Base-by-base conservation (phyloP, 495 filamentous ascomycete species). In the Rostrohypoxylon terebratum region DNA sequence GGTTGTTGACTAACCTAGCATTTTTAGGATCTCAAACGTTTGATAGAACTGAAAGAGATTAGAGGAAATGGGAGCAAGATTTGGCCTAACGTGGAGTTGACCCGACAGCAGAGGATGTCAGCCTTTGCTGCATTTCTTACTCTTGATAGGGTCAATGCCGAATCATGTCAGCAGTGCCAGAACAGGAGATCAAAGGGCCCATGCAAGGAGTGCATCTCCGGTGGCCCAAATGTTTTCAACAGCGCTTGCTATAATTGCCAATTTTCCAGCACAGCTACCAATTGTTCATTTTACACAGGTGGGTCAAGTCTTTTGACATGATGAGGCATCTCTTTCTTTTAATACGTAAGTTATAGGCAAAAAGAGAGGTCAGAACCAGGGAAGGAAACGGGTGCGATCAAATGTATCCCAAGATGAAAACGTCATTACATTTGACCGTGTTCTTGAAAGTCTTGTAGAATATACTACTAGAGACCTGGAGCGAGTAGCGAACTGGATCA, bases 91-190 rank as follows among this genome's bases (percentile, higher is more conserved):
- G n/a, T 64, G 8, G 20, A 64, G 3, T 34, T 64, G 1, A 21
- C 38, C 25, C 61, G 61, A 9, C 50, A 64, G n/a, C 50, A 64
- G 20, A 54, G 53, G 53, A 58, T 66, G 53, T 58, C 63, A 7
- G 36, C 63, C 14, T 18, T 66, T 2, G 51, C 54, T 1, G 53
- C 63, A 3, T 55, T 31, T 57, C 7, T 66, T 13, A 58, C 36
- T 1, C 9, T 55, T 20, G 28, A 51, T 6, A 16, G 23, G 53
- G 31, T 16, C 18, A 63, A 63, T 53, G 25, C 47, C 8, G 33
- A 21, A 0, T 14, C 60, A 7, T 63, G 47, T 21, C 14, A 53
- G 14, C 47, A 63, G 25, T 63, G 47, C 20, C 20, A 8, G 31
- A 64, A 64, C 11, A 54, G 42, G 34, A 54, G 54, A 13, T 64